Evolutionary conservation across 1,284 basidiomycete genomes (phyloP).

Genomic region (Bjerkandera adusta): DNA sequence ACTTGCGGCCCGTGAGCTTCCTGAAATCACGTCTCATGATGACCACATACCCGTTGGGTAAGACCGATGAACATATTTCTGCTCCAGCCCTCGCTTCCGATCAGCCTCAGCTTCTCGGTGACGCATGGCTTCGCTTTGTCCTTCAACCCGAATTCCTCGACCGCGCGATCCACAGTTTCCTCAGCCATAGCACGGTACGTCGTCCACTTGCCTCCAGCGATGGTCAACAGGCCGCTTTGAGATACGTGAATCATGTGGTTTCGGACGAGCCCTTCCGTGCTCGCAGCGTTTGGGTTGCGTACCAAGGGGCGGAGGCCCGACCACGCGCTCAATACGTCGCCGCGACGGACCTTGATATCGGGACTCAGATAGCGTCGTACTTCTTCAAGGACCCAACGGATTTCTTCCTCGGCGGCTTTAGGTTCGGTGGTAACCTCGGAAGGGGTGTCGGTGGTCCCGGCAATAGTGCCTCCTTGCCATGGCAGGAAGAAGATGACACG

Average conservation of each 20-base stretch:
- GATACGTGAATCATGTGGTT: constrained; percentile 94
- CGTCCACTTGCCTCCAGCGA: constrained; percentile 99
- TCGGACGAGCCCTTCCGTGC: constrained; percentile 88
- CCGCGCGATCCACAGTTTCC: constrained; percentile 90
- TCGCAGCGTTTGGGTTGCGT: constrained; percentile 74
- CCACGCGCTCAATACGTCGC: constrained; percentile 98
- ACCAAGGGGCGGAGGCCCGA: constrained; percentile 89
- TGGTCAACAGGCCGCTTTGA: constrained; percentile 84
- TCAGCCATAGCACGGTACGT: constrained; percentile 97
- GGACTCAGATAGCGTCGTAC: constrained; percentile 86
- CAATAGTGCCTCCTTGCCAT: constrained; percentile 98
- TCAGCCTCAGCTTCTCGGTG: constrained; percentile 79
- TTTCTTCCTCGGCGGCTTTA: constrained; percentile 88
- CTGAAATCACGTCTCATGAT: not conserved
- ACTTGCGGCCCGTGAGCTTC: constrained; percentile 40
- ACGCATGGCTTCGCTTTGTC: constrained; percentile 63
- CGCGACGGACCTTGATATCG: constrained; percentile 92
- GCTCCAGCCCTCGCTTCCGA: constrained; percentile 95
- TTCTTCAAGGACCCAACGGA: constrained; percentile 95
- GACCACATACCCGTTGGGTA: constrained; percentile 72
- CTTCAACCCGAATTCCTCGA: constrained; percentile 75
- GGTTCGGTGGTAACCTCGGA: constrained; percentile 80
- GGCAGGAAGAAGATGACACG: constrained; percentile 99
- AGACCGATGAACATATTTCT: constrained; percentile 97
- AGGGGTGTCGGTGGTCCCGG: constrained; percentile 93